Evolutionary conservation across 1,139 yeast species (phyloP), one percentile per base, ranked within the genome.

Genomic region (Zygosaccharomyces sapae): DNA sequence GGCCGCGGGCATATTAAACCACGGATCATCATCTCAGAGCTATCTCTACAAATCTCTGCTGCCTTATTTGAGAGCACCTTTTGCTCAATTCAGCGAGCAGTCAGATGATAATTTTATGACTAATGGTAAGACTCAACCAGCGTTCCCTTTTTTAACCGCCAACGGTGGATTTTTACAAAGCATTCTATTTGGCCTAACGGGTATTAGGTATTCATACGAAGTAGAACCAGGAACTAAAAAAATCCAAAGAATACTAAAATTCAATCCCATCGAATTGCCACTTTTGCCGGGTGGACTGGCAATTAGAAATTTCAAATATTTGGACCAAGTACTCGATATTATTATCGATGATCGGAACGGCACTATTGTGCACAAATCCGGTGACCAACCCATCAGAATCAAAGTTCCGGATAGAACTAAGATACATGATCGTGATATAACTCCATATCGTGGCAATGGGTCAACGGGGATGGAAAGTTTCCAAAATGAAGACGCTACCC

Each of bases 101-200:
- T 79, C 84, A 44, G 76, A 82, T 62, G 95, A 86, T 60, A 71
- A 83, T 57, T 77, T 66, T 50, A 63, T 70, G 20, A 69, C 77
- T 0, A 86, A 86, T 56, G 94, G 94, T 4, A 86, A 87, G 0
- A 83, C 94, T 0, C 81, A 82, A 54, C 95, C 95, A 0, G 95
- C 94, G 0, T 86, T 86, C 68, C 95, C 95, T 12, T 86, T 86
- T 58, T 70, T 86, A 60, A 86, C 95, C 1, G 95, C 89, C 0
- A 88, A 85, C 63, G 95, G 95, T 31, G 95, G 95, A 0, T 79
- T 78, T 50, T 66, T 85, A 45, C 95, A 86, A 64, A 79, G 86
- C 1, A 69, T 79, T 30, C 68, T 84, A 12, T 87, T 83, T 63
- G 95, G 95, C 0, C 67, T 86, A 42, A 73, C 85, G 1, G 95